phyloP scores from a whole-genome alignment of 495 filamentous ascomycete genomes.

The Elasticomyces elasticus region DNA sequence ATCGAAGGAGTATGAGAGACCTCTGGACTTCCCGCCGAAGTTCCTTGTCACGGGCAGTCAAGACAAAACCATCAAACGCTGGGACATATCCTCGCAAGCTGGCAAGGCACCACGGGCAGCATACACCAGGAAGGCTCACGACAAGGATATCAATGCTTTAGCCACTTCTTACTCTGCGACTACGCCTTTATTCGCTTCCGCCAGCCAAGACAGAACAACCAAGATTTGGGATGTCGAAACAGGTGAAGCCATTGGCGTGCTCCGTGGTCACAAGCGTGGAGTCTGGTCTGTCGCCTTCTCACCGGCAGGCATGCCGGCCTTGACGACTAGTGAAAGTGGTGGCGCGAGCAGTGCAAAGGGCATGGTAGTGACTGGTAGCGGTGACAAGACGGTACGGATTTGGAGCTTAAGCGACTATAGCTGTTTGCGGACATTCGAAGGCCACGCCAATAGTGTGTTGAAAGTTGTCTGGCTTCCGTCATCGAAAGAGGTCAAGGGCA shows the following conservation, averaged over 20 bases:
- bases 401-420: conserved; percentile 91
- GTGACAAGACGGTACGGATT: conserved; percentile 90
- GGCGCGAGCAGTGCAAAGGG: conserved; percentile 53
- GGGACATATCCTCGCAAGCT: conserved; percentile 51
- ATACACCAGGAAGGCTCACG: conserved; percentile 88
- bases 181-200: conserved; percentile 66
- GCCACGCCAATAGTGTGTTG: conserved; percentile 87
- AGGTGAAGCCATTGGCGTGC: conserved; percentile 77
- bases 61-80: conserved; percentile 87
- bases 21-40: conserved; percentile 66
- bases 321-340: conserved; percentile 59
- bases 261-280: conserved; percentile 84
- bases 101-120: conserved; percentile 35
- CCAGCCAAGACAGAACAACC: conserved; percentile 89
- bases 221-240: conserved; percentile 90
- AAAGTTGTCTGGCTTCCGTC: conserved; percentile 84
- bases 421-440: conserved; percentile 88
- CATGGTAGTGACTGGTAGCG: conserved; percentile 75
- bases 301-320: conserved; percentile 60
- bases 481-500: conserved; percentile 38
- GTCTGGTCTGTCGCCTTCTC: conserved; percentile 92
- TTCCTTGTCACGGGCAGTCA: conserved; percentile 87
- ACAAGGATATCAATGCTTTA: conserved; percentile 97
- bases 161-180: conserved; percentile 59
- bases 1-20: conserved; percentile 53